Conservation (phyloP, 2,329 filamentous ascomycete species). For the Colletotrichum limetticola region DNA sequence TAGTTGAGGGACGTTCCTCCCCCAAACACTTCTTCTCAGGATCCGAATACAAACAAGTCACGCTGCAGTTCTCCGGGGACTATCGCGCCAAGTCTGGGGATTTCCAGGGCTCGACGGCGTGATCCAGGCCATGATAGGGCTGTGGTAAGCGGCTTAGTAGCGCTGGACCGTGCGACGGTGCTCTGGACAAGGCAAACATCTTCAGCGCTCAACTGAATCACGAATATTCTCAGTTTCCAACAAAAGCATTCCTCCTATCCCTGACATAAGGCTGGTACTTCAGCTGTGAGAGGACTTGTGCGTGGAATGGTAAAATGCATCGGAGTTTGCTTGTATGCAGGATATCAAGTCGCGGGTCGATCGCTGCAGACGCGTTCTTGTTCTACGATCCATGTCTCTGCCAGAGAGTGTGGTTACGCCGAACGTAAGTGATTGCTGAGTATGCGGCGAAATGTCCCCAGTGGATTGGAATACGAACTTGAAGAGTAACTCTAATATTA, state of each 20-base stretch:
- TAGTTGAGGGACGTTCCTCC: too few relatives aligned
- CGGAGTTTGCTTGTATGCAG: background rate
- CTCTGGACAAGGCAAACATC: background rate
- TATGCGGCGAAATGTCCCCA: too few relatives aligned
- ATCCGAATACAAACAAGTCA: too few relatives aligned
- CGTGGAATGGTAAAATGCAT: background rate
- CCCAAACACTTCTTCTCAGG: too few relatives aligned
- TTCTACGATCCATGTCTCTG: background rate
- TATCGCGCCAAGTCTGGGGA: too few relatives aligned
- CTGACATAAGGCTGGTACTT: background rate
- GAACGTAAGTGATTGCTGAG: background rate
- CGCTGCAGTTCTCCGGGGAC: background rate
- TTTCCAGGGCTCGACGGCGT: conserved; percentile 8
- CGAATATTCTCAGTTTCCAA: too few relatives aligned
- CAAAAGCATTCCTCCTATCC: too few relatives aligned
- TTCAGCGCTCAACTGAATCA: background rate
- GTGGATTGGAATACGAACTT: too few relatives aligned
- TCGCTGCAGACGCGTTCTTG: background rate
- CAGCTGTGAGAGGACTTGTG: too few relatives aligned
- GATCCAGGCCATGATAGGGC: conserved; percentile 8
- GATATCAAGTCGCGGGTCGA: background rate
- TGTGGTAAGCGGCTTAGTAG: background rate
- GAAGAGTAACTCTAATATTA: too few relatives aligned
- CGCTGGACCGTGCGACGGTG: background rate
- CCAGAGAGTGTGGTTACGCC: background rate